phyloP scores from a whole-genome alignment of 257 asterid genomes.

The Solanum clarkiae region DNA sequence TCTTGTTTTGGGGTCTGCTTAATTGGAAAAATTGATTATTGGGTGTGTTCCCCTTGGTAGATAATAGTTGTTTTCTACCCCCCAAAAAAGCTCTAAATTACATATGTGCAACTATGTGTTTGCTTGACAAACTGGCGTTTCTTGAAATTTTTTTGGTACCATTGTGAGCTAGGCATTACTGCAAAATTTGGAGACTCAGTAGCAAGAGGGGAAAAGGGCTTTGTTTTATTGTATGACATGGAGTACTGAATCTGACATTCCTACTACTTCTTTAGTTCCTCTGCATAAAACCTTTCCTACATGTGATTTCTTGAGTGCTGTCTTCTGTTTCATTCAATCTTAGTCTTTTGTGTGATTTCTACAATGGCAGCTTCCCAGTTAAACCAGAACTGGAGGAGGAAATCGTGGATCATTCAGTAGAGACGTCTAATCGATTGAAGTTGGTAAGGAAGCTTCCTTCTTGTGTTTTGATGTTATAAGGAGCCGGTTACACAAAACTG shows the following conservation, averaged over 20 bases:
- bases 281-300: neutral
- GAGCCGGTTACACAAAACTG: too few species aligned
- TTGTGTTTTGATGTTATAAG: slow-evolving; percentile 1
- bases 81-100: neutral
- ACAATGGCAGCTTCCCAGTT: slow-evolving; percentile 53
- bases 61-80: neutral
- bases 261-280: neutral
- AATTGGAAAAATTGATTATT: neutral
- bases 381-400: slow-evolving; percentile 33
- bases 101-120: neutral
- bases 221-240: slow-evolving; percentile 3
- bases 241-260: slow-evolving; percentile 11
- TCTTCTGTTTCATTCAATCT: neutral
- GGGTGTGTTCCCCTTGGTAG: neutral
- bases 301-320: neutral
- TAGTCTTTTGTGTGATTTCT: slow-evolving; percentile 4
- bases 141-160: neutral
- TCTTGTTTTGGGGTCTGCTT: neutral
- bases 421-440: slow-evolving; percentile 27
- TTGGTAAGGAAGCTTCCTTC: slow-evolving; percentile 34
- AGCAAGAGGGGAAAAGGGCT: neutral
- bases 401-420: slow-evolving; percentile 19
- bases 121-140: neutral
- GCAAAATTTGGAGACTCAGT: slow-evolving; percentile 3
- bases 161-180: neutral